phyloP scores from a whole-genome alignment of 108 stramenopile genomes.

The Cyclotella atomus region DNA sequence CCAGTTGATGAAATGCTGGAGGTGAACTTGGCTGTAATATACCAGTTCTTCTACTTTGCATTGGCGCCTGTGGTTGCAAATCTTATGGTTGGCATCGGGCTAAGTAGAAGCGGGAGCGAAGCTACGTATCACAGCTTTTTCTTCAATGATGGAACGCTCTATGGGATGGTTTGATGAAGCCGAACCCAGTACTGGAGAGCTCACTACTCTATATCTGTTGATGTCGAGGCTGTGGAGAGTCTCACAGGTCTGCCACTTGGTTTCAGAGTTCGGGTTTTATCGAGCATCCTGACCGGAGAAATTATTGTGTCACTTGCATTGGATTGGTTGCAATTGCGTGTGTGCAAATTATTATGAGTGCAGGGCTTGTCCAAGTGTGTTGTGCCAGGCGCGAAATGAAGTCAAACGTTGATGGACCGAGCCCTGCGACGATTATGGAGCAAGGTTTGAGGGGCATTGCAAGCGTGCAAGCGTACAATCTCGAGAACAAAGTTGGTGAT shows the following conservation, averaged over 20 bases:
- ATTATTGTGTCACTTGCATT: constrained; percentile 32
- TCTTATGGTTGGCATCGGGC: constrained; percentile 37
- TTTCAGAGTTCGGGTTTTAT: constrained; percentile 34
- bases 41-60: constrained; percentile 33
- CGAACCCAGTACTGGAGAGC: constrained; percentile 40
- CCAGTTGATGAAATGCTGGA: constrained; percentile 29
- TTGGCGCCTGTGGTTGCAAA: constrained; percentile 37
- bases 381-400: constrained; percentile 15
- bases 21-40: constrained; percentile 18
- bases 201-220: constrained; percentile 35
- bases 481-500: constrained; percentile 50
- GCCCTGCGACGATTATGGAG: constrained; percentile 45
- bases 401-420: constrained; percentile 3
- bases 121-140: constrained; percentile 30
- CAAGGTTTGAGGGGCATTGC: constrained; percentile 40
- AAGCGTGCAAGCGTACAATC: constrained; percentile 59
- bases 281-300: constrained; percentile 38
- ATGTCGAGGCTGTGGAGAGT: constrained; percentile 36
- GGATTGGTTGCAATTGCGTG: constrained; percentile 46
- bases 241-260: constrained; percentile 39
- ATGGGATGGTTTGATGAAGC: constrained; percentile 53
- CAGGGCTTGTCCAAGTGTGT: constrained; percentile 40
- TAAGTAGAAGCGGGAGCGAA: constrained; percentile 35
- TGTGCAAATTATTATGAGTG: constrained; percentile 41
- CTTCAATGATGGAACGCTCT: constrained; percentile 26